Evolutionary conservation across 768 basidiomycete genomes (phyloP).

Genomic region (Candolleomyces efflorescens): DNA sequence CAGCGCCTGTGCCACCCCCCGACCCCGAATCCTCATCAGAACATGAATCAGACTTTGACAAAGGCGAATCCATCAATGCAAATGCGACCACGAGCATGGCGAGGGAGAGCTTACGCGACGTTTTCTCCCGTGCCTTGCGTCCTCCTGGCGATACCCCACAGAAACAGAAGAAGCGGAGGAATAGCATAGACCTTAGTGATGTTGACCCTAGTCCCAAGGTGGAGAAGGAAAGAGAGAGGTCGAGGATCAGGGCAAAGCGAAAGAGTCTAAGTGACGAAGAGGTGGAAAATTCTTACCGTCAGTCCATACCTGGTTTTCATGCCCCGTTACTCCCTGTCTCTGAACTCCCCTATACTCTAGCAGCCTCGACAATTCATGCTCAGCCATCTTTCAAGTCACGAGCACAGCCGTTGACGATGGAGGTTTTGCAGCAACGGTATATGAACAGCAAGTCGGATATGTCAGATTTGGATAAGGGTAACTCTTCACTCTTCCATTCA

Average conservation of each 20-base stretch:
- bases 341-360: conserved; percentile 8
- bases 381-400: conserved; percentile 29
- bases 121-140: conserved; percentile 64
- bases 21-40: conserved; percentile 37
- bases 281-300: conserved; percentile 48
- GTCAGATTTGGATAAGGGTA: not conserved
- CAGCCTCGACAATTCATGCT: conserved; percentile 21
- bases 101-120: conserved; percentile 54
- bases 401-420: conserved; percentile 35
- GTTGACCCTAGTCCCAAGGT: conserved; percentile 52
- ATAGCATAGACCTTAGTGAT: conserved; percentile 59
- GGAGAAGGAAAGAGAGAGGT: conserved; percentile 35
- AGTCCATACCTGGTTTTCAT: conserved; percentile 18
- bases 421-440: conserved; percentile 42
- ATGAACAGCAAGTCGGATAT: conserved; percentile 11
- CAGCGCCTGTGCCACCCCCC: conserved; percentile 19
- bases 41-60: conserved; percentile 57
- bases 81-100: conserved; percentile 39
- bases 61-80: conserved; percentile 29
- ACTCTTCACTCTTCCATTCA: not conserved
- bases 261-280: conserved; percentile 70
- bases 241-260: conserved; percentile 45
- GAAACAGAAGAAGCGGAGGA: conserved; percentile 38
- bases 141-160: conserved; percentile 63
- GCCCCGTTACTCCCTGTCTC: not conserved